phyloP scores from a whole-genome alignment of 2,329 filamentous ascomycete species.

The Mollisia scopiformis region DNA sequence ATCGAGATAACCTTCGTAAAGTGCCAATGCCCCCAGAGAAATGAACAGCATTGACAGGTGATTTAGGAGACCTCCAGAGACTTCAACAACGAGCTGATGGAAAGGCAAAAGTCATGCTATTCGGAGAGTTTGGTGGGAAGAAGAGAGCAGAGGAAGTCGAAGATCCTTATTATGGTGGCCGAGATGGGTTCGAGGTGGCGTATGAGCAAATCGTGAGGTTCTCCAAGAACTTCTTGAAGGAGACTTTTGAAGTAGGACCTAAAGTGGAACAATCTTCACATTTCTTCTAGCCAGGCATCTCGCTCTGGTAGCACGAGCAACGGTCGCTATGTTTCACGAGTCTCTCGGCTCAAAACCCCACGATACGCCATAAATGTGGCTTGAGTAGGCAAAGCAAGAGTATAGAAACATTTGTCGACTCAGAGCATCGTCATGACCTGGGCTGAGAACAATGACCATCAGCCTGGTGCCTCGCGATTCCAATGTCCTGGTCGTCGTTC shows the following conservation, averaged over 20 bases:
- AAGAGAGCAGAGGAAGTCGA: slow-evolving; percentile 71
- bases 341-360: not conserved
- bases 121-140: slow-evolving; percentile 78
- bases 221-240: slow-evolving; percentile 57
- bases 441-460: not conserved
- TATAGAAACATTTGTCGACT: not conserved
- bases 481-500: too few relatives aligned
- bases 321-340: not conserved
- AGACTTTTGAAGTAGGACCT: slow-evolving; percentile 21
- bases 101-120: slow-evolving; percentile 74
- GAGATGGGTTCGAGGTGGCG: slow-evolving; percentile 80
- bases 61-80: slow-evolving; percentile 66
- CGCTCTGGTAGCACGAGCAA: not conserved
- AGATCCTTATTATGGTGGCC: slow-evolving; percentile 93
- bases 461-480: not conserved
- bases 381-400: not conserved
- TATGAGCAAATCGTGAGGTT: slow-evolving; percentile 84
- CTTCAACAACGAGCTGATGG: slow-evolving; percentile 56
- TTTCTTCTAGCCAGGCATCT: not conserved
- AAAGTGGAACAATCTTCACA: not conserved
- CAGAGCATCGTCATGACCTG: not conserved
- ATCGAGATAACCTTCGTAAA: slow-evolving; percentile 64
- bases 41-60: not conserved
- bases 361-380: not conserved
- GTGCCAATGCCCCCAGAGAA: not conserved